Base-by-base conservation (phyloP, 2,329 filamentous ascomycete species). In the Botryotinia globosa region DNA sequence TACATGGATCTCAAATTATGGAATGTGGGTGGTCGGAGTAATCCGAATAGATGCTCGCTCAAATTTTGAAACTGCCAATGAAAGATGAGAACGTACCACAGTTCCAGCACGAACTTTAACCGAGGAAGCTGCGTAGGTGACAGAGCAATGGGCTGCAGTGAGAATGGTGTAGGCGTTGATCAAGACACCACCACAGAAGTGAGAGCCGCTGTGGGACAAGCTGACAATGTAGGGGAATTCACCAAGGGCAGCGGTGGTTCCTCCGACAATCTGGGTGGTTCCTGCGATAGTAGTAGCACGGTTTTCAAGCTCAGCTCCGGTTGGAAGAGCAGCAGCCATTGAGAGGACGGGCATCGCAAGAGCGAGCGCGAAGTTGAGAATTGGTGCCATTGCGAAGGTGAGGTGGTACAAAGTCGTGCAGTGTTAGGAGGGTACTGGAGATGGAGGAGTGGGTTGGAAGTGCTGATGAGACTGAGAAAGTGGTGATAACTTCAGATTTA, bases 181-280 rank as follows among this genome's bases (percentile, higher is more conserved):
- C 69, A 77, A 73, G 14, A 74, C 71, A 58, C 75, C 76, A 62
- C 72, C 76, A 66, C 76, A 77, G 67, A 73, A 77, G 54, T 76
- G 75, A 10, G 67, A 72, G 12, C 74, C 72, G 45, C 69, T 71
- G 39, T 54, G 34, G 5, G 68, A 66, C 29, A 75, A 71, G 65
- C 73, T 74, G 63, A 77, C 76, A 32, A 77, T 69, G 71, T 74
- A 77, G 54, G 76, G 76, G 34, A 77, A 77, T 66, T 77, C 73
- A 12, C 76, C 76, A 32, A 65, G 45, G 25, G 58, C 48, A 65
- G 74, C 76, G 5, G 71, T 62, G 25, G 61, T 73, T 39, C 76
- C 76, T 14, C 76, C 76, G 10, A 72, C 70, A 51, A 72, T 45
- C 65, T 32, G 48, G 34, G n/a, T n/a, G 25, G 65, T 56, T 12